Evolutionary conservation across 345 rosid genomes (phyloP).

Genomic region (Conringia planisiliqua): DNA sequence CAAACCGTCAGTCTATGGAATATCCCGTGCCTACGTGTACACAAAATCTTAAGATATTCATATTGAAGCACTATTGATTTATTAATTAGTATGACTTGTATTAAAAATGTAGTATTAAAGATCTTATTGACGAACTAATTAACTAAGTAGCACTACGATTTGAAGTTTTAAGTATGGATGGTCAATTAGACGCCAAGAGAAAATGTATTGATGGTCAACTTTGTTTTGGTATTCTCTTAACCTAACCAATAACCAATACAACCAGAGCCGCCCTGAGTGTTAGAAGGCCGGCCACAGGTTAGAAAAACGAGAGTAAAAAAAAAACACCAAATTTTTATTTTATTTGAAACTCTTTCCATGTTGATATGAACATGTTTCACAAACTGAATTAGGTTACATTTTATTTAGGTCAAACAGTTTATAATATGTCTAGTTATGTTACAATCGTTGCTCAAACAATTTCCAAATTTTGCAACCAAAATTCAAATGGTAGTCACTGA

Average conservation of each 20-base stretch:
- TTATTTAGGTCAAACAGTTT: neutral
- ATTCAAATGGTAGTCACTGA: neutral
- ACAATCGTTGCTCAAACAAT: neutral
- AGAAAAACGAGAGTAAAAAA: too few relatives aligned
- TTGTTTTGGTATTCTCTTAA: neutral
- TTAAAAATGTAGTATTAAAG: neutral
- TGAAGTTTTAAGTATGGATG: neutral
- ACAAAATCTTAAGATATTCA: neutral
- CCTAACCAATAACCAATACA: neutral
- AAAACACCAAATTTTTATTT: neutral
- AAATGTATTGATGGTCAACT: neutral
- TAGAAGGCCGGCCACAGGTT: too few relatives aligned
- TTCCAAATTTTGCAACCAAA: too few relatives aligned
- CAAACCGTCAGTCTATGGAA: slow-evolving; percentile 61
- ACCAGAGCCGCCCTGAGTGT: too few relatives aligned
- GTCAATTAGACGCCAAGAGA: neutral
- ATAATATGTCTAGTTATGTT: neutral
- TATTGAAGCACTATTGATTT: neutral
- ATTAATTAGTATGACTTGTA: neutral
- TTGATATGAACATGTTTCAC: neutral
- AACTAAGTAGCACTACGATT: neutral
- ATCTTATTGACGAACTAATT: neutral
- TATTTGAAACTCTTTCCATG: neutral
- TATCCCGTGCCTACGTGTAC: slow-evolving; percentile 68
- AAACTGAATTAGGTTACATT: neutral